phyloP scores from a whole-genome alignment of 139 green algal genomes.

The Chlorella sp. region DNA sequence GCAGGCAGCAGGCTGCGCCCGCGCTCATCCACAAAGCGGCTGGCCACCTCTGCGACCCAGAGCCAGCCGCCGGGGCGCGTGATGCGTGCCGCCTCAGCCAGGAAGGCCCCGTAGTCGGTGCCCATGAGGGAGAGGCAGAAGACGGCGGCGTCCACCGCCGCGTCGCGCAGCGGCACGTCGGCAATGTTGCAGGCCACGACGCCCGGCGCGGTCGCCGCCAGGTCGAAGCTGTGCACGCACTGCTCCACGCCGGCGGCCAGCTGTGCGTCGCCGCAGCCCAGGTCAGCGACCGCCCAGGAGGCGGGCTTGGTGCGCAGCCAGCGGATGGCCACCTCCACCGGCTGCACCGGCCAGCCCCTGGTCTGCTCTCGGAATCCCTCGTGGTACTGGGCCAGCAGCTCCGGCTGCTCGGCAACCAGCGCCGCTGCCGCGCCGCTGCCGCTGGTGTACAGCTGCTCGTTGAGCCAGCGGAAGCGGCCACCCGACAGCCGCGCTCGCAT shows the following conservation, averaged over 20 bases:
- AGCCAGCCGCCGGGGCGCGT: conserved; percentile 74
- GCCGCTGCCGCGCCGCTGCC: conserved; percentile 58
- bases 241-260: conserved; percentile 66
- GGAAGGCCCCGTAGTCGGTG: conserved; percentile 84
- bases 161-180: conserved; percentile 41
- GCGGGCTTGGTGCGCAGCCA: conserved; percentile 57
- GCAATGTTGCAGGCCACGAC: conserved; percentile 97
- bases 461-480: conserved; percentile 91
- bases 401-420: conserved; percentile 68
- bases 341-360: conserved; percentile 81
- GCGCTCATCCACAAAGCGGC: conserved; percentile 36
- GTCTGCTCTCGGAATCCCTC: conserved; percentile 83
- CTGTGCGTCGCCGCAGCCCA: conserved; percentile 93
- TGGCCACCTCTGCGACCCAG: conserved; percentile 94
- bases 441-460: conserved; percentile 95
- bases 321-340: conserved; percentile 74
- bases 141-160: conserved; percentile 80
- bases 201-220: conserved; percentile 72
- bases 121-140: conserved; percentile 98
- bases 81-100: conserved; percentile 85
- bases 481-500: conserved; percentile 75
- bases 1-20: conserved; percentile 43
- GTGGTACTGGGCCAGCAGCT: conserved; percentile 90
- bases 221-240: conserved; percentile 87
- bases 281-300: conserved; percentile 80